Base-by-base conservation (phyloP, 331 rosid genomes). In the Acacia pycnantha region DNA sequence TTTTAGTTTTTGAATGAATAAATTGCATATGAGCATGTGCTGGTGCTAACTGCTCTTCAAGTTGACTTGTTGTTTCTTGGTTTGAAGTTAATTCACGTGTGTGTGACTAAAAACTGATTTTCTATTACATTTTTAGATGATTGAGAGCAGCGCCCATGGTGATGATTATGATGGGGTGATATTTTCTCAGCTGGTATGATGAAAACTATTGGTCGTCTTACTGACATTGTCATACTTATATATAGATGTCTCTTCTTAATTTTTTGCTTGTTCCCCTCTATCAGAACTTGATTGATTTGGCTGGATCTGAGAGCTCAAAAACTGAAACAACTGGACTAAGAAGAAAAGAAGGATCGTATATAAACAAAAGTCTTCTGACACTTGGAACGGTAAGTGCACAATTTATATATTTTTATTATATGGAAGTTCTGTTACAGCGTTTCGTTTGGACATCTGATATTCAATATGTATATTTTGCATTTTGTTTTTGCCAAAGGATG, bases 251-350 rank as follows among this genome's bases (percentile, higher is more conserved):
- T 5, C 35, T 31, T 66, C 85, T 73, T 33, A 74, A 70, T 26
- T 21, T 37, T 80, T 67, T 78, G 54, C 67, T 54, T 59, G 24
- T 70, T 50, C 76, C 56, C 61, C 71, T 76, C 69, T 64, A 65
- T 81, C 87, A 97, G 99, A 97, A 97, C 84, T 88, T 94, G 88
- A 96, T 96, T 75, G 99, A 96, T 89, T 88, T 96, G 78, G 99
- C 99, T 82, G 99, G 99, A 76, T 96, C 99, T 72, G 99, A 96
- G 92, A 96, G 99, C 89, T 96, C 99, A 7, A 96, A 96, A 89
- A 92, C 98, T 18, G 98, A 96, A 84, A 96, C 99, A 41, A 96
- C 98, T 88, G 99, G 99, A 65, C 85, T 96, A 68, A 89, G 98
- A 80, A 91, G 99, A 84, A 96, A 96, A 89, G 99, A 96, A 83